Base-by-base conservation (phyloP, 2,329 filamentous ascomycete species). In the Tetracladium maxilliforme region DNA sequence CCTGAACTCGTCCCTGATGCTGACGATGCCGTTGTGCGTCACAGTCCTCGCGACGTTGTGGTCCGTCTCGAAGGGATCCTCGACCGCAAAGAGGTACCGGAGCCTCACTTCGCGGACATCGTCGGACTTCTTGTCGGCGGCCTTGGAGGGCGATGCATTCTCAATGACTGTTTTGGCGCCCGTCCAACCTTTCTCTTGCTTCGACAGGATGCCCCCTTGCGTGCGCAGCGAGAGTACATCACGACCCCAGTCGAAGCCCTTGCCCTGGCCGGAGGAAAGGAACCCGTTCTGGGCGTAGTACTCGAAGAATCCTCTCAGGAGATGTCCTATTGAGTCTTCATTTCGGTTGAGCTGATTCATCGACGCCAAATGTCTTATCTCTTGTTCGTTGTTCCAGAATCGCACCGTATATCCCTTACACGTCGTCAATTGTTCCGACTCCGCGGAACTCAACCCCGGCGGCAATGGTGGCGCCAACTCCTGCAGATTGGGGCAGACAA, bases 41-140 rank as follows among this genome's bases (percentile, higher is more conserved):
- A 93, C 83, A 0, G 83, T 92, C 24, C 82, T 63, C 4, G 80
- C 86, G 17, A 93, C 78, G 38, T 93, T 94, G 49, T 93, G 83
- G 20, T 83, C 74, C 3, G 73, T 52, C 52, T 93, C 83, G 41
- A 93, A 93, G 0, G 86, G 86, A 45, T 93, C 86, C 44, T 93
- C 86, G 31, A 94, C 86, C 16, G 82, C 81, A 36, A 93, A 79
- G 5, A 93, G 63, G 45, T 83, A 92, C 9, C 83, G 70, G 41
- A 84, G 70, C 3, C 79, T 69, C 10, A 87, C 64, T 41, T 84
- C 79, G 37, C 77, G 80, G 6, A 34, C 39, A 22, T 48, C 43
- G 26, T 43, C 42, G 41, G 8, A 43, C 34, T 18, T 22, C 25
- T 51, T 54, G 4, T 38, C 13, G 7, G 25, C 13, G 10, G 35